Percentiles rank a stretch among this genome's conserved stretches.
These are phyloP conservation scores for Irpex sp. DNA, from an alignment of 1,284 basidiomycete species.

Conservation along the genomic window DNA sequence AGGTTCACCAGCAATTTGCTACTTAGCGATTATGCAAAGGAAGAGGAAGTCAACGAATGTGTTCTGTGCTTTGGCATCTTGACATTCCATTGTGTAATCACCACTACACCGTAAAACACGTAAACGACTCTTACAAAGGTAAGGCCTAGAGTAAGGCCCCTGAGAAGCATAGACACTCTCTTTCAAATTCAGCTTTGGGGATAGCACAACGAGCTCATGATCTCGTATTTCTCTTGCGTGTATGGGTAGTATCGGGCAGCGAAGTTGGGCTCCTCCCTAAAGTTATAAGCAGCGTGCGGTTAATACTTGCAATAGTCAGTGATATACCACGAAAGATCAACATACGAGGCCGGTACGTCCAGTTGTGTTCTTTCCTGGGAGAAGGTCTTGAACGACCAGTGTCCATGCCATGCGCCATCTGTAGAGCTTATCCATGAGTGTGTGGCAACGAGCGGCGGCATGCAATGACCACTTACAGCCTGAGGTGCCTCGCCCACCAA, in stretches of 20 bases:
- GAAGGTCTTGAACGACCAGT: slow-evolving; percentile 40
- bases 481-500: slow-evolving; percentile 11
- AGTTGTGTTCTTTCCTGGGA: slow-evolving; percentile 40
- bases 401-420: slow-evolving; percentile 43
- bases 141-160: not conserved
- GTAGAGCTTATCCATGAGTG: slow-evolving; percentile 1
- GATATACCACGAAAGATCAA: not conserved
- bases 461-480: slow-evolving; percentile 5
- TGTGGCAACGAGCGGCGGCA: no score
- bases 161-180: not conserved
- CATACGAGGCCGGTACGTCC: slow-evolving; percentile 37
- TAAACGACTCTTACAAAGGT: not conserved
- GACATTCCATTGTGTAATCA: no score
- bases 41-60: no score
- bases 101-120: no score
- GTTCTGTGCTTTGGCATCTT: no score
- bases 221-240: slow-evolving; percentile 24
- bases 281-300: not conserved
- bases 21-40: no score
- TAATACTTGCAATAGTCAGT: not conserved
- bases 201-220: slow-evolving; percentile 1
- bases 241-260: slow-evolving; percentile 34
- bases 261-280: slow-evolving; percentile 30
- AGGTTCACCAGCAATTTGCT: no score
- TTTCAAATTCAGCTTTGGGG: not conserved